Conservation (phyloP, 148 eudicot species). For the Salicornia ramosissima region DNA sequence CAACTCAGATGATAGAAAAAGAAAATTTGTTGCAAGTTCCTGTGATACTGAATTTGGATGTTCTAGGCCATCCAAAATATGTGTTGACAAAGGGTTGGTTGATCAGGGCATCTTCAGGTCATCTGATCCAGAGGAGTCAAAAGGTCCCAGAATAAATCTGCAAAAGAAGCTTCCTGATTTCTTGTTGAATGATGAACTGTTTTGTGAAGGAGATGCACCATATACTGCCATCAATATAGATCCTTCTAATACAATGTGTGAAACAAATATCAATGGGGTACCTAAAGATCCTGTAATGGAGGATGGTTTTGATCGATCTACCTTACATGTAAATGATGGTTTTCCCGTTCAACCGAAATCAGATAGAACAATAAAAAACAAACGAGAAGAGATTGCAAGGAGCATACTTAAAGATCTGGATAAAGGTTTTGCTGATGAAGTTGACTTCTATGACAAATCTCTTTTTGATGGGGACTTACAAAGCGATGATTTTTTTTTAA, state of each 20-base stretch:
- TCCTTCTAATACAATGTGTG: slow-evolving; percentile 23
- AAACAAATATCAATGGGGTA: slow-evolving; percentile 21
- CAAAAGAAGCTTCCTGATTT: slow-evolving; percentile 25
- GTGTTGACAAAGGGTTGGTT: slow-evolving; percentile 27
- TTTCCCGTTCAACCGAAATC: slow-evolving; percentile 30
- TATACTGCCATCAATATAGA: slow-evolving; percentile 23
- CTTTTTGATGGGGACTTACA: slow-evolving; percentile 29
- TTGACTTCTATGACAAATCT: slow-evolving; percentile 42
- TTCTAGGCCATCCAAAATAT: slow-evolving; percentile 24
- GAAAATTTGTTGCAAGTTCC: slow-evolving; percentile 29
- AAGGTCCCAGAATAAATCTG: slow-evolving; percentile 24
- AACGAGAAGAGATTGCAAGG: slow-evolving; percentile 22
- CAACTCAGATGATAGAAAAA: slow-evolving; percentile 44
- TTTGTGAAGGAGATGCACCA: slow-evolving; percentile 26
- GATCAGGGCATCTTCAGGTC: slow-evolving; percentile 30
- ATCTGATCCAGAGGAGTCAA: slow-evolving; percentile 30
- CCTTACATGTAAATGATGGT: slow-evolving; percentile 29
- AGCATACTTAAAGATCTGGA: slow-evolving; percentile 30
- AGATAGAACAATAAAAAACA: slow-evolving; percentile 19
- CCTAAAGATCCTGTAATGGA: slow-evolving; percentile 26
- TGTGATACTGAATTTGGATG: slow-evolving; percentile 30
- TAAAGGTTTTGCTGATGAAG: slow-evolving; percentile 60
- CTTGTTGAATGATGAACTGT: slow-evolving; percentile 29
- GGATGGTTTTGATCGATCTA: slow-evolving; percentile 26
- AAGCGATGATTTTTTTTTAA: slow-evolving; percentile 26